Base-by-base conservation (phyloP, 2,329 filamentous ascomycete species). In the Exophiala oligosperma region DNA sequence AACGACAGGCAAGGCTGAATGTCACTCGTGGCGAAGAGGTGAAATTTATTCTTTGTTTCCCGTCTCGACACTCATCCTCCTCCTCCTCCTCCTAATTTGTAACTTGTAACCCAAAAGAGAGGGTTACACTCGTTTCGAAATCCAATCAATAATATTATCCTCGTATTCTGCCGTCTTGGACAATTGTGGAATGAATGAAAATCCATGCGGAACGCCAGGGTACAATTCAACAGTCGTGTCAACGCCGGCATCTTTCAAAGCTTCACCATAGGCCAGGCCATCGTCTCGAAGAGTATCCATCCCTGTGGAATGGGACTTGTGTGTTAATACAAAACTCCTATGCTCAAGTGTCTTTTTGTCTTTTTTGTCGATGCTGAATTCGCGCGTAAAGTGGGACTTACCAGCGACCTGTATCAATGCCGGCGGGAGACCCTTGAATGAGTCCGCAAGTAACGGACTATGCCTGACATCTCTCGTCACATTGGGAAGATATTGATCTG, bases 121-220 rank as follows among this genome's bases (percentile, higher is more conserved):
- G 17, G 17, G 17, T 17, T 17, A 17, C 17, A 17, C 17, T 17
- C 40, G 14, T 17, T 23, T 43, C n/a, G 40, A n/a, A 4, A 43
- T 23, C 40, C 40, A 55, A 4, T 9, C 44, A 11, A 49, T 44
- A 17, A 41, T 32, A 9, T 1, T 26, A 21, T 40, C 46, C 1
- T 55, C 26, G 29, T 55, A 55, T 11, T 40, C 32, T 9, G 29
- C 24, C 9, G 23, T 28, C 23, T 28, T 41, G 41, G 26, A 28
- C 52, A 55, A n/a, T n/a, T 48, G 29, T 12, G 44, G 17, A 23
- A 40, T 21, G 17, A 40, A 21, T 21, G 11, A 14, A 40, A 54
- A 55, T 26, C 41, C 57, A 63, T 72, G 70, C 1, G 70, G 69
- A 21, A 71, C 49, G 2, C 71, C 70, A 14, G 64, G 65, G 49